phyloP scores from a whole-genome alignment of 164 flowering plant species.

The Annona squamosa region DNA sequence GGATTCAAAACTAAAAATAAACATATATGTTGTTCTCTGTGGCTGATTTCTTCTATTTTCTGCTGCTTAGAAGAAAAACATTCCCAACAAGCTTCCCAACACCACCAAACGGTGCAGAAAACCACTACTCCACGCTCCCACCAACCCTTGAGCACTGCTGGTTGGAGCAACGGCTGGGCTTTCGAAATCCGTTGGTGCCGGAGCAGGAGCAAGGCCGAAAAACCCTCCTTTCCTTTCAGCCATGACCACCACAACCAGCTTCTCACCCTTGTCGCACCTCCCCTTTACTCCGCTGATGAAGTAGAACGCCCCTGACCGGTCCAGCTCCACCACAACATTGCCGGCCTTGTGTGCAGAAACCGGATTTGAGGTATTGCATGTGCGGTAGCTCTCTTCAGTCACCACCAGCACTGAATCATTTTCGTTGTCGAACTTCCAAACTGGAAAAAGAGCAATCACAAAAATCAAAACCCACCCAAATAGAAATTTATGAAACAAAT shows the following conservation, averaged over 20 bases:
- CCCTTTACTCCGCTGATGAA: conserved; percentile 50
- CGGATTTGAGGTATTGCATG: conserved; percentile 37
- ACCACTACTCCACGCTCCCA: neutral
- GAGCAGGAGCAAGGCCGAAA: conserved; percentile 32
- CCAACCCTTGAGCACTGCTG: conserved; percentile 12
- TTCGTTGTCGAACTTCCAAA: conserved; percentile 32
- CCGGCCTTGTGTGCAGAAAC: conserved; percentile 38
- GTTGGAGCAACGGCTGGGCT: conserved; percentile 38
- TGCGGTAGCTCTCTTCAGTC: conserved; percentile 20
- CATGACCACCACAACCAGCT: conserved; percentile 44
- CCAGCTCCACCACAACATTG: conserved; percentile 33
- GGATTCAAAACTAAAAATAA: too few relatives aligned
- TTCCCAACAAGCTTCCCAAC: conserved; percentile 14
- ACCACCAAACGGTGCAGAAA: conserved; percentile 11
- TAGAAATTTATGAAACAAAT: too few relatives aligned
- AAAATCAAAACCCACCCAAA: conserved; percentile 15
- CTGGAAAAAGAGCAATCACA: conserved; percentile 16
- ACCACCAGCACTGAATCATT: conserved; percentile 51
- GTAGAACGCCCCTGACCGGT: conserved; percentile 39
- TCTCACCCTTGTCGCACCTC: conserved; percentile 50
- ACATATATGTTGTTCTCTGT: too few relatives aligned
- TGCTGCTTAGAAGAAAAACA: conserved; percentile 2
- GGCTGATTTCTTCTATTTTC: too few relatives aligned
- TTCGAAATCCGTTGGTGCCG: conserved; percentile 39
- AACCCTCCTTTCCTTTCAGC: conserved; percentile 17